Percentiles rank a stretch among this genome's conserved stretches.
phyloP scores from a whole-genome alignment of 2,329 filamentous ascomycete species.

The Diaporthe vexans region DNA sequence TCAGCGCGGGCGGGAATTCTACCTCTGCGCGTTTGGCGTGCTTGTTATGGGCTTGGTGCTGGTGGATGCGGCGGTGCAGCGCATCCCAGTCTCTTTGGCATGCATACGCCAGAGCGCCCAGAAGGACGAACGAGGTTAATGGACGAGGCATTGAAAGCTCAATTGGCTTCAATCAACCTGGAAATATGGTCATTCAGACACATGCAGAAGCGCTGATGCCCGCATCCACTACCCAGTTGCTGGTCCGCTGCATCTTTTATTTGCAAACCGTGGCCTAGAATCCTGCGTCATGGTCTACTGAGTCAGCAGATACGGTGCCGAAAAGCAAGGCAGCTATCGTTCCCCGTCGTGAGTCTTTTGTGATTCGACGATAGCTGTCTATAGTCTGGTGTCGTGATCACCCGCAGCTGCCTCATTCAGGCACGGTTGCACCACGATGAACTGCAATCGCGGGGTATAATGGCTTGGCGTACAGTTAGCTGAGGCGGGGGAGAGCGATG shows the following conservation, averaged over 20 bases:
- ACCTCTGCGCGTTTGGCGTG: conserved; percentile 14
- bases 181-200: not conserved
- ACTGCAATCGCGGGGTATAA: conserved; percentile 26
- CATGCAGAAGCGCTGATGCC: not conserved
- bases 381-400: conserved; percentile 7
- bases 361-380: not conserved
- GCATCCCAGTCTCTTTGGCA: conserved; percentile 26
- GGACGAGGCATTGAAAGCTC: not conserved
- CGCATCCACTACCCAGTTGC: not conserved
- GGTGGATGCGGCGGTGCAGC: conserved; percentile 12
- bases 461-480: conserved; percentile 1
- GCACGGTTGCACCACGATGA: conserved; percentile 5
- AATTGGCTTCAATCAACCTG: not conserved
- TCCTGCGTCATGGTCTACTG: not conserved
- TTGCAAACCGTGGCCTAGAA: not conserved
- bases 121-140: not conserved
- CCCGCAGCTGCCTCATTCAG: conserved; percentile 26
- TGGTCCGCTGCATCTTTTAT: conserved; percentile 11
- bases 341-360: not conserved
- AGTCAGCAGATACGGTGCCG: conserved; percentile 2
- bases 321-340: conserved; percentile 4
- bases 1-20: conserved; percentile 10
- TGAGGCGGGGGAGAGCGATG: not conserved
- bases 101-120: conserved; percentile 16
- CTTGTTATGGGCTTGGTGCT: conserved; percentile 21